A percentile compares a stretch with the other conserved stretches of the same genome.
Conservation (phyloP, 1,139 yeast species). For the Geotrichum carabidarum region DNA sequence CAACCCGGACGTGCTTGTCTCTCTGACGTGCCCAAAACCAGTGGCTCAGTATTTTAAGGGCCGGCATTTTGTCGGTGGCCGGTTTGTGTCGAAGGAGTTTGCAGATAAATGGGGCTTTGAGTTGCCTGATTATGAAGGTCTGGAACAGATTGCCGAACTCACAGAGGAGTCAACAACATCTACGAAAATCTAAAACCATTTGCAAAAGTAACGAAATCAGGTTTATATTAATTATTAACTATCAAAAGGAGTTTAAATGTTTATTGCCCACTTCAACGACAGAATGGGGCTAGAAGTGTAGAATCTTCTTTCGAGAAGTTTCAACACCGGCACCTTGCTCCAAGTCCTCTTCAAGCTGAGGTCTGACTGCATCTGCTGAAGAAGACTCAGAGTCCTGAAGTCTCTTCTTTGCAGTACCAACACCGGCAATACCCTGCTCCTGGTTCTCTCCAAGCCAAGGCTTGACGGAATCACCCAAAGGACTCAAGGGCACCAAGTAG, state of each 20-base stretch:
- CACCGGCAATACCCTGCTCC: slow-evolving; percentile 39
- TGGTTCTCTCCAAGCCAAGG: slow-evolving; percentile 46
- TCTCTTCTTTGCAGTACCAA: slow-evolving; percentile 38
- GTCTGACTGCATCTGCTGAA: neutral
- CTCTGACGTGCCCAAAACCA: slow-evolving; percentile 92
- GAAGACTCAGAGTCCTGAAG: neutral
- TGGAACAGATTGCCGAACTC: slow-evolving; percentile 46
- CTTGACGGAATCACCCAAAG: slow-evolving; percentile 40
- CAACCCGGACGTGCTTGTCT: slow-evolving; percentile 62
- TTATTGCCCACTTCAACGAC: neutral
- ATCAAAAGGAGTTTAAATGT: too few relatives aligned
- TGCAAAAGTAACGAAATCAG: too few relatives aligned
- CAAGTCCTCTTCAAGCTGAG: neutral
- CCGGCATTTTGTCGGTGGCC: slow-evolving; percentile 80
- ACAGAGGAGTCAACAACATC: neutral
- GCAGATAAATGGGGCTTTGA: slow-evolving; percentile 71
- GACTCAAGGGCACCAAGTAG: slow-evolving; percentile 37
- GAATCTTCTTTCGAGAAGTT: too few relatives aligned
- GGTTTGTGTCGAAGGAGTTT: slow-evolving; percentile 63
- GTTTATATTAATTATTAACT: too few relatives aligned
- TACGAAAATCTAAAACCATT: too few relatives aligned
- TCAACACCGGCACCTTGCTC: too few relatives aligned
- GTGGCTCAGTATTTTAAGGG: slow-evolving; percentile 54
- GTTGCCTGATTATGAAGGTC: slow-evolving; percentile 49
- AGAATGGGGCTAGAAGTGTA: too few relatives aligned